Evolutionary conservation across 1,284 basidiomycete genomes (phyloP), one percentile per base, ranked within the genome.

Genomic region (Spongispora temasekensis): DNA sequence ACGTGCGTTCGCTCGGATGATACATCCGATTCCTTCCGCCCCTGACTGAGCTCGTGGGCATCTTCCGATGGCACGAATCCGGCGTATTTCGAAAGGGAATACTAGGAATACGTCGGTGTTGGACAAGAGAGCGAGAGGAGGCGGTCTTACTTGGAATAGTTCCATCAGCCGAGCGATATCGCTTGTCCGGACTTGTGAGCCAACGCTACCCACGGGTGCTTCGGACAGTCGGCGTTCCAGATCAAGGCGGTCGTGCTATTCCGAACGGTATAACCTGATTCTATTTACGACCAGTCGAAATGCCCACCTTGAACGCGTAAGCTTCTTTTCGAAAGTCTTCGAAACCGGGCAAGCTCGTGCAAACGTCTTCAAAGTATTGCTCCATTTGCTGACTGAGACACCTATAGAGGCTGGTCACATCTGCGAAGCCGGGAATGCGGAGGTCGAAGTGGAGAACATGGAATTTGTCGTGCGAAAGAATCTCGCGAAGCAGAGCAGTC

Each of bases 151-250:
- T 75, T 91, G 91, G 71, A 94, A 92, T 2, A 93, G 75, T 68
- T 93, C 92, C 87, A 94, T 89, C 15, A 94, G 77, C n/a, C 90
- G 81, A 4, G 91, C 89, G 52, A 94, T 79, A 67, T 94, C 92
- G 65, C 89, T 89, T 1, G 91, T 91, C 70, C 83, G 85, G 59
- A 93, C 83, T 52, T 79, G 78, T 12, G 74, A 72, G 54, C 75
- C 67, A 21, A 74, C 68, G 21, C 73, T 75, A 2, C 76, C 74
- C 8, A 69, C 69, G 8, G 72, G 66, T 17, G 75, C 74, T 27
- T 83, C 82, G 4, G 79, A 72, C 13, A 89, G 64, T 44, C 88
- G 79, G 55, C 84, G 82, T 70, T 90, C 87, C 23, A 93, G 83
- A 56, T 81, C 85, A n/a, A 89, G 70, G 15, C 90, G 83, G 66